Conservation (phyloP, 345 rosid genomes). For the Balakata baccata region DNA sequence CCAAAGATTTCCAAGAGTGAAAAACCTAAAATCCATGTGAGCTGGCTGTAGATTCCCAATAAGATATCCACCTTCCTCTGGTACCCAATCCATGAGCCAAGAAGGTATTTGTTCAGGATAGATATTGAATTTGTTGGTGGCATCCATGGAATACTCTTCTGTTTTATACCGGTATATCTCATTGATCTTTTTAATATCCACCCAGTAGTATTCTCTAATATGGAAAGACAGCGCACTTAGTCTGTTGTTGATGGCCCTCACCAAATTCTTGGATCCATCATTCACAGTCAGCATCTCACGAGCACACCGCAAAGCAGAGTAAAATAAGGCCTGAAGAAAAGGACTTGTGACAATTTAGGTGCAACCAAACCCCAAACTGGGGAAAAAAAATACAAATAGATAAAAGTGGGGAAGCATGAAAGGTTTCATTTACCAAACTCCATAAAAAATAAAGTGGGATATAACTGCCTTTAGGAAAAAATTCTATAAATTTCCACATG, state of each 20-base stretch:
- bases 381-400: not conserved
- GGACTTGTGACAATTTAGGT: not conserved
- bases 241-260: constrained; percentile 34
- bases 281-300: constrained; percentile 33
- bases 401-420: not conserved
- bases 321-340: constrained; percentile 28
- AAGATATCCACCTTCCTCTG: constrained; percentile 32
- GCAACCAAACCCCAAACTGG: not conserved
- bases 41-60: constrained; percentile 36
- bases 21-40: constrained; percentile 39
- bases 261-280: constrained; percentile 33
- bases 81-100: constrained; percentile 39
- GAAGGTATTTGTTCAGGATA: constrained; percentile 35
- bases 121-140: constrained; percentile 34
- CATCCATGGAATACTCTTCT: constrained; percentile 35
- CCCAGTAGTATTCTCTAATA: constrained; percentile 39
- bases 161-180: constrained; percentile 35
- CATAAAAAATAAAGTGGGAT: not conserved
- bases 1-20: constrained; percentile 39
- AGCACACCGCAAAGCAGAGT: constrained; percentile 27
- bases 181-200: constrained; percentile 34
- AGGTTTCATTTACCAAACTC: not conserved
- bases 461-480: not conserved
- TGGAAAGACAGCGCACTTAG: constrained; percentile 37
- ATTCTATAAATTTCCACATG: not conserved